phyloP scores from a whole-genome alignment of 140 eudicot genomes.

The Erigeron philadelphicus region DNA sequence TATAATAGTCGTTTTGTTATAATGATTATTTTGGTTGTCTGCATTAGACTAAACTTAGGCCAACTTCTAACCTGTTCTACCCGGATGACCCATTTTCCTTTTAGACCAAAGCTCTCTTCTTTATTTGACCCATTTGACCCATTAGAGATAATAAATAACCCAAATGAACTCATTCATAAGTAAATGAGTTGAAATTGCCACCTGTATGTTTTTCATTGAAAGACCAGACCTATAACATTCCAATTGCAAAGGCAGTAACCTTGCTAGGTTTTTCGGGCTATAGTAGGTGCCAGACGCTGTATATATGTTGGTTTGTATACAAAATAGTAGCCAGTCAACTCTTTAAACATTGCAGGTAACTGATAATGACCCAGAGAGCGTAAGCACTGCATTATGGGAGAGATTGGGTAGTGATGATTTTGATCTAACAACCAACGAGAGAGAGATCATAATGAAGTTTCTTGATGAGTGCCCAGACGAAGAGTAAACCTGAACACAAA shows the following conservation, averaged over 20 bases:
- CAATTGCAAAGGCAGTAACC: background rate
- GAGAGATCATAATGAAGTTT: conserved; percentile 44
- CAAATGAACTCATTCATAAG: too few species aligned
- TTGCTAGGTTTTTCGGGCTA: background rate
- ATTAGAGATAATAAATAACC: too few species aligned
- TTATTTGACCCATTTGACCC: too few species aligned
- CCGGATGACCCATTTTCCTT: too few species aligned
- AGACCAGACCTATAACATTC: background rate
- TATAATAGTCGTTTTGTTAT: too few species aligned
- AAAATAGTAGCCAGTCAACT: background rate
- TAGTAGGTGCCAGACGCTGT: background rate
- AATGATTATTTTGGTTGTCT: too few species aligned
- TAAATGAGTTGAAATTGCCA: too few species aligned
- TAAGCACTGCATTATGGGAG: conserved; percentile 47
- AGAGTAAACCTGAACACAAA: conserved; percentile 1
- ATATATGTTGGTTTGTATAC: background rate
- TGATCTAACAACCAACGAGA: conserved; percentile 54
- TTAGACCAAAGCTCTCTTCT: too few species aligned
- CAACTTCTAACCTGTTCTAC: too few species aligned
- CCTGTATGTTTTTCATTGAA: too few species aligned
- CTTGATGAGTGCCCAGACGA: conserved; percentile 54
- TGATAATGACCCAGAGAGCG: conserved; percentile 52
- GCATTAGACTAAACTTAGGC: too few species aligned
- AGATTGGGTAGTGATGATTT: conserved; percentile 62
- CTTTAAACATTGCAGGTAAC: conserved; percentile 45